A percentile compares a stretch with the other conserved stretches of the same genome.
These are phyloP conservation scores for Spathaspora sp. DNA, from an alignment of 805 yeast genomes.

Conservation along the genomic window DNA sequence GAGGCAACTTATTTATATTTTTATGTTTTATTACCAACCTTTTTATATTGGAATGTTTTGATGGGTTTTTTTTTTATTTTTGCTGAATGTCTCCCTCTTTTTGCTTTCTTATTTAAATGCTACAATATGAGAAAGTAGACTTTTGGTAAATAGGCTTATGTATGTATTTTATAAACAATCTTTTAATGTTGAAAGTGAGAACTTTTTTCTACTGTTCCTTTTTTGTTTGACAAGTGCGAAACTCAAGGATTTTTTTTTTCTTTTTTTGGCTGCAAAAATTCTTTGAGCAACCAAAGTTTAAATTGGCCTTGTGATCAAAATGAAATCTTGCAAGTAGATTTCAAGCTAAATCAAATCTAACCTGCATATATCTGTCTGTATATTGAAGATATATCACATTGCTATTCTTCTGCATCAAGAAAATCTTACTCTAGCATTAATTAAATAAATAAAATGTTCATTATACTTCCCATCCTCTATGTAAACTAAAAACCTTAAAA, in stretches of 20 bases:
- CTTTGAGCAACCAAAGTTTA: too few relatives aligned
- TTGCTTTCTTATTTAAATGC: background rate
- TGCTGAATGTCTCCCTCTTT: background rate
- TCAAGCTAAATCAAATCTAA: too few relatives aligned
- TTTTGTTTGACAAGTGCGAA: too few relatives aligned
- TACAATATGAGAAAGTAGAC: background rate
- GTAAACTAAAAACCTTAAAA: background rate
- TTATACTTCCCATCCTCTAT: background rate
- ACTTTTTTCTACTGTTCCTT: too few relatives aligned
- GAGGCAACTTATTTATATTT: background rate
- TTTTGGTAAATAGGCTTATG: background rate
- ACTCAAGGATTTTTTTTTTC: too few relatives aligned
- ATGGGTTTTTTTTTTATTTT: background rate
- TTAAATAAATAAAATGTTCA: background rate
- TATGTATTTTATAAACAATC: background rate
- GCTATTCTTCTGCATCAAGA: background rate
- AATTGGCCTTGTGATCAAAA: too few relatives aligned
- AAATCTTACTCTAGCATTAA: background rate
- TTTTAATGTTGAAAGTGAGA: background rate
- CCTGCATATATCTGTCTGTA: too few relatives aligned
- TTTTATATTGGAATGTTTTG: background rate
- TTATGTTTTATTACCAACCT: background rate
- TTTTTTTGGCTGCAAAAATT: background rate
- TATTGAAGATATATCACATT: too few relatives aligned
- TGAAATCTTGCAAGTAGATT: too few relatives aligned